Base-by-base conservation (phyloP, 1,284 basidiomycete species). In the Cryptococcus depauperatus region DNA sequence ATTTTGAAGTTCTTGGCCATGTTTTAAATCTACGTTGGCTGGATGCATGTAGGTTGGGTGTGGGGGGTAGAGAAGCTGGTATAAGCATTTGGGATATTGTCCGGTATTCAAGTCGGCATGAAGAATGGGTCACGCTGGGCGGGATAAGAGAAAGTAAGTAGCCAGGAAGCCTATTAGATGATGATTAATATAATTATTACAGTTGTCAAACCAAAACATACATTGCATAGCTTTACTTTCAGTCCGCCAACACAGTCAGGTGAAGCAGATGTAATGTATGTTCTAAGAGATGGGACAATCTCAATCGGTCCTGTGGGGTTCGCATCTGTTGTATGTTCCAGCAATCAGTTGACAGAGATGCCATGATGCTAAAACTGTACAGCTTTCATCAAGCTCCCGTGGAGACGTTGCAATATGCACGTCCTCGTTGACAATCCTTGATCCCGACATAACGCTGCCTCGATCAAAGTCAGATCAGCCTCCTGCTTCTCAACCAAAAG, bases 41-140 rank as follows among this genome's bases (percentile, higher is more conserved):
- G 26, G 38, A 41, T 11, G 38, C 45, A 7, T 52, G 48, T 2
- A 50, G 47, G n/a, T 44, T 71, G 22, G 66, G 58, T 5, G 60
- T 70, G 5, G 69, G 63, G 0, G 62, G 58, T 4, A 58, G 56
- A 33, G 68, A 70, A 18, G 62, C 58, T 7, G 68, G 69, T 2
- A 60, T 70, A 10, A 48, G 56, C 7, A 21, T 69, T 6, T 70
- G 62, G 56, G 63, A 68, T 43, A 50, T 70, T 1, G 51, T 68
- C 1, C 51, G 47, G 27, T 60, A 62, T 23, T 53, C 2, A 41
- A 46, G 13, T 48, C 56, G 5, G 56, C 33, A 37, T 2, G 53
- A 63, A 23, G 64, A 64, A 30, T 63, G 62, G 63, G 50, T 58
- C 1, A 53, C 50, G 3, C 19, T 68, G 7, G 65, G 59, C 1